phyloP scores from a whole-genome alignment of 2,329 filamentous ascomycete genomes.

The Acarospora socialis region DNA sequence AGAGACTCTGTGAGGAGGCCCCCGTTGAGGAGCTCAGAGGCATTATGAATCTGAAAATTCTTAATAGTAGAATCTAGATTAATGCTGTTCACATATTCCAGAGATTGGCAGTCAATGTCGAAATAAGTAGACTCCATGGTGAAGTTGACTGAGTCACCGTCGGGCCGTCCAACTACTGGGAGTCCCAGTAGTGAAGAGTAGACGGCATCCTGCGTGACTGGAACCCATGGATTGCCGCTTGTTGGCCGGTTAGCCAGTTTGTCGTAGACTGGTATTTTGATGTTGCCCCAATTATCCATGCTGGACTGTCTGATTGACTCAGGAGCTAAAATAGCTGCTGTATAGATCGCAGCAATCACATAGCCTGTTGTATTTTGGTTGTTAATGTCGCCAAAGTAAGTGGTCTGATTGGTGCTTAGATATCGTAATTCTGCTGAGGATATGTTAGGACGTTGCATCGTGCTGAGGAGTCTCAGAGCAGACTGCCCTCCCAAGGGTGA shows the following conservation, averaged over 20 bases:
- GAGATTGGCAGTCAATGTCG: too few relatives aligned
- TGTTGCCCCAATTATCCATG: slow-evolving; percentile 14
- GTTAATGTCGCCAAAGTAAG: slow-evolving; percentile 5
- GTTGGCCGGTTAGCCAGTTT: background rate
- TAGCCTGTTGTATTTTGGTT: slow-evolving; percentile 5
- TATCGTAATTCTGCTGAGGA: slow-evolving; percentile 6
- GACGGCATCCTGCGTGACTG: slow-evolving; percentile 6
- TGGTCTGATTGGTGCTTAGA: slow-evolving; percentile 3
- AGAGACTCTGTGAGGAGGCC: too few relatives aligned
- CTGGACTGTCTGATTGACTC: slow-evolving; percentile 8
- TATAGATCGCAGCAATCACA: slow-evolving; percentile 10
- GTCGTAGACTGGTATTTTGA: slow-evolving; percentile 13
- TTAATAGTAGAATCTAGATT: too few relatives aligned
- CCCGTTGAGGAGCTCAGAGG: too few relatives aligned
- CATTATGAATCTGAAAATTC: too few relatives aligned
- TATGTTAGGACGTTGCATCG: background rate
- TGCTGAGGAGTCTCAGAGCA: slow-evolving; percentile 9
- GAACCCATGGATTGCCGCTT: slow-evolving; percentile 11
- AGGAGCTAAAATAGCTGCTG: slow-evolving; percentile 11
- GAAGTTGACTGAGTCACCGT: background rate
- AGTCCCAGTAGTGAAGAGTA: slow-evolving; percentile 13
- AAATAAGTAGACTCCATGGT: too few relatives aligned
- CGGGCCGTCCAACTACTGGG: slow-evolving; percentile 3
- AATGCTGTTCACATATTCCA: too few relatives aligned
- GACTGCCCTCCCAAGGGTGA: slow-evolving; percentile 15